Evolutionary conservation across 2,329 filamentous ascomycete species (phyloP).

Genomic region (Aspergillus piperis): DNA sequence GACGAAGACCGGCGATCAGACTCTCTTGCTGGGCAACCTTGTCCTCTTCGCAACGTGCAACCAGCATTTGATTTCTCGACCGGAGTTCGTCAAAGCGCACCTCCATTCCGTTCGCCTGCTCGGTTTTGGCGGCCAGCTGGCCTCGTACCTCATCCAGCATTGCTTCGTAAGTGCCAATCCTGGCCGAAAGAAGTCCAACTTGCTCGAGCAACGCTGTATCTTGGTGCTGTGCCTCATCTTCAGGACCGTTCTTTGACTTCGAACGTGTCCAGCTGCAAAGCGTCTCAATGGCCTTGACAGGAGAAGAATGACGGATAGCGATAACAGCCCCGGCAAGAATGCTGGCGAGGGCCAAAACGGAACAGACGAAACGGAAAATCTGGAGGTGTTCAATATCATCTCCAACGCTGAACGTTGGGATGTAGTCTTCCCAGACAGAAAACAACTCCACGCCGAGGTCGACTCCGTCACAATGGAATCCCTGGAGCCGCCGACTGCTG

Average conservation of each 20-base stretch:
- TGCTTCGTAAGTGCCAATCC: too few species aligned
- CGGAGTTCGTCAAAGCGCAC: neutral
- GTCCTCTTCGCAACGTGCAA: neutral
- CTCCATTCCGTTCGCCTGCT: neutral
- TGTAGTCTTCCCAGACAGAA: slow-evolving; percentile 9
- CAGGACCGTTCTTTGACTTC: too few species aligned
- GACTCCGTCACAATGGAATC: slow-evolving; percentile 16
- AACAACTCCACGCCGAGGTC: slow-evolving; percentile 13
- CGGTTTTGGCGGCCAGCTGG: neutral
- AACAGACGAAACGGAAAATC: slow-evolving; percentile 6
- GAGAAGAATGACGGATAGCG: neutral
- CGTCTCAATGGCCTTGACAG: too few species aligned
- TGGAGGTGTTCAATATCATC: slow-evolving; percentile 14
- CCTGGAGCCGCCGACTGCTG: slow-evolving; percentile 1
- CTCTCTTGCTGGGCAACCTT: neutral
- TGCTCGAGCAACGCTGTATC: too few species aligned
- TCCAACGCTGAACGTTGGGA: neutral
- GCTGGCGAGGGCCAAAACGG: neutral
- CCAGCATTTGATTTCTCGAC: neutral
- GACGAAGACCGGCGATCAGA: neutral
- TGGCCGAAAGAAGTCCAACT: too few species aligned
- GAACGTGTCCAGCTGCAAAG: too few species aligned
- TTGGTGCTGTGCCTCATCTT: too few species aligned
- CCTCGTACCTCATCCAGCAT: too few species aligned
- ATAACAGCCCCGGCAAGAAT: neutral